Conservation (phyloP, 495 filamentous ascomycete genomes). For the Aspergillus conjunctus region DNA sequence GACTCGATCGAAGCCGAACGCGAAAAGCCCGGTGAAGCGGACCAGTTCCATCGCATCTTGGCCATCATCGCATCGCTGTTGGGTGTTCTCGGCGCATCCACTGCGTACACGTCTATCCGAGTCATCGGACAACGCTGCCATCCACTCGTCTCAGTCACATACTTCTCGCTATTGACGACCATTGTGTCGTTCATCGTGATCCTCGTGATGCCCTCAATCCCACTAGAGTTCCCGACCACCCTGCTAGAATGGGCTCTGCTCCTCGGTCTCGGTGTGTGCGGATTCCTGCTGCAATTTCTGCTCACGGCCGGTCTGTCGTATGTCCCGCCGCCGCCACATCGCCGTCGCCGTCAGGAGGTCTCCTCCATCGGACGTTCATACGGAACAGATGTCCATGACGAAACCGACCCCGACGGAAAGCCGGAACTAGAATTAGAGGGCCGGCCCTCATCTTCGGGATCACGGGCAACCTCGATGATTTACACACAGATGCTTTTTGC, state of each 20-base stretch:
- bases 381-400: conserved; percentile 6
- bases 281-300: conserved; percentile 85
- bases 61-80: conserved; percentile 76
- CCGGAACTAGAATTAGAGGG: conserved; percentile 3
- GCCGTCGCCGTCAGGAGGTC: conserved; percentile 7
- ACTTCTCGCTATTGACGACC: conserved; percentile 74
- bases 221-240: conserved; percentile 65
- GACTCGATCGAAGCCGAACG: conserved; percentile 18
- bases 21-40: conserved; percentile 35
- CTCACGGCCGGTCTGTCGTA: conserved; percentile 78
- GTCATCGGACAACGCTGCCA: conserved; percentile 86
- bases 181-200: conserved; percentile 65
- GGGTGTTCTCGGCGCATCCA: conserved; percentile 77
- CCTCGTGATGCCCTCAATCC: conserved; percentile 54
- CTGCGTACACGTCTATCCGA: conserved; percentile 78
- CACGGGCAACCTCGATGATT: conserved; percentile 82
- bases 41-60: conserved; percentile 63
- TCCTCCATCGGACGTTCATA: conserved; percentile 6
- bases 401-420: conserved; percentile 7
- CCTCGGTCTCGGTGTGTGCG: conserved; percentile 67
- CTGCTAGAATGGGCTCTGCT: conserved; percentile 71
- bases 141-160: conserved; percentile 82
- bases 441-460: conserved; percentile 43
- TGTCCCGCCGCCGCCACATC: conserved; percentile 45
- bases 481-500: conserved; percentile 95